phyloP scores from a whole-genome alignment of 805 yeast species.

The Saturnispora quitensis region DNA sequence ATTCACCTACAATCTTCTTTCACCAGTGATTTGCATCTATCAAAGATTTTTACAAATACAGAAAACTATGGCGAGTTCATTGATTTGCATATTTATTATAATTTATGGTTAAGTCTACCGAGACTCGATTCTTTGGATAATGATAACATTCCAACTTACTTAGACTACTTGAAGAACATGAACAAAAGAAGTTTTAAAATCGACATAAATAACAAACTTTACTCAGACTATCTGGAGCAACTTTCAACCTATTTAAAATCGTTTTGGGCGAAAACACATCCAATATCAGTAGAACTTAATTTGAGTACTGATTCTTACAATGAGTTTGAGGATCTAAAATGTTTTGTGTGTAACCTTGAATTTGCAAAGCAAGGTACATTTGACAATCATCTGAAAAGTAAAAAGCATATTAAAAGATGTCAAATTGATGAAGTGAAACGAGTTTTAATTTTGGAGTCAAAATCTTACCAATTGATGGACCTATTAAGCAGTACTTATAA shows the following conservation, averaged over 20 bases:
- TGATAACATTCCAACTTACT: conserved; percentile 16
- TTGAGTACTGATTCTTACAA: not conserved
- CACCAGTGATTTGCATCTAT: conserved; percentile 41
- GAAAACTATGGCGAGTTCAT: conserved; percentile 60
- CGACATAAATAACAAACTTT: conserved; percentile 23
- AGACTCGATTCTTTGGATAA: conserved; percentile 11
- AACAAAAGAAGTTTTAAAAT: conserved; percentile 18
- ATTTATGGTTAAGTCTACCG: conserved; percentile 42
- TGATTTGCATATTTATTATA: conserved; percentile 47
- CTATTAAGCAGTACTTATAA: conserved; percentile 32
- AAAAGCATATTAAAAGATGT: conserved; percentile 4
- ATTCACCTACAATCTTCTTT: not conserved
- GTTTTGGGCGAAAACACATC: conserved; percentile 40
- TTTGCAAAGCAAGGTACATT: conserved; percentile 5
- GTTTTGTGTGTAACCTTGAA: conserved; percentile 1
- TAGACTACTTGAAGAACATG: conserved; percentile 12
- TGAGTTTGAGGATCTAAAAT: not conserved
- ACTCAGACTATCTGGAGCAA: conserved; percentile 35
- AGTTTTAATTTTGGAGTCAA: not conserved
- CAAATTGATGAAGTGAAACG: not conserved
- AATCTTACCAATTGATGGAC: not conserved
- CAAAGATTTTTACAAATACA: conserved; percentile 42
- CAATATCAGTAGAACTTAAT: conserved; percentile 30
- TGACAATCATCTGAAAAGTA: conserved; percentile 3
- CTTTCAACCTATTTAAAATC: conserved; percentile 41